Conservation (phyloP, 768 basidiomycete species). For the Suillus clintonianus region DNA sequence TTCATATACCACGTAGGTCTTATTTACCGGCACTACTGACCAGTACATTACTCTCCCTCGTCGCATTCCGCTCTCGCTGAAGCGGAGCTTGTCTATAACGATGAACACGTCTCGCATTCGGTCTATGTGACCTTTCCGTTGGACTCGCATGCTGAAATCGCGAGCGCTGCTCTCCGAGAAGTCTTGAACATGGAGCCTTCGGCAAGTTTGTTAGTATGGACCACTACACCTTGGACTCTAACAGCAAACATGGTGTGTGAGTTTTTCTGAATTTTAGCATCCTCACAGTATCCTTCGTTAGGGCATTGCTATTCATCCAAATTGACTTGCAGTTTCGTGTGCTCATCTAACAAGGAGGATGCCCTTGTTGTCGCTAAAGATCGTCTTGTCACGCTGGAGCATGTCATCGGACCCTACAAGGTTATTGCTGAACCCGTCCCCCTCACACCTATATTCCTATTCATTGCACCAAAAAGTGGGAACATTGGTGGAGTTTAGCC, state of each 20-base stretch:
- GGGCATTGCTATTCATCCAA: slow-evolving; percentile 90
- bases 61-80: slow-evolving; percentile 94
- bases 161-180: slow-evolving; percentile 28
- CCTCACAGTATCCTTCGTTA: slow-evolving; percentile 28
- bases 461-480: not conserved
- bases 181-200: slow-evolving; percentile 32
- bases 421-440: slow-evolving; percentile 15
- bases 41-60: slow-evolving; percentile 94
- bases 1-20: slow-evolving; percentile 50
- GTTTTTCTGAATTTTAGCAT: not conserved
- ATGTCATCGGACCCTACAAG: slow-evolving; percentile 21
- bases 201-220: slow-evolving; percentile 83
- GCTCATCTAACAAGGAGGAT: slow-evolving; percentile 24
- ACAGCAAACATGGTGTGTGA: slow-evolving; percentile 87
- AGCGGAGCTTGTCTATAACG: slow-evolving; percentile 89
- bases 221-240: slow-evolving; percentile 96
- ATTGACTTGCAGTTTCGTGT: slow-evolving; percentile 63
- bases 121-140: slow-evolving; percentile 83
- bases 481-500: no score
- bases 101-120: slow-evolving; percentile 85
- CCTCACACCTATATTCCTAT: not conserved
- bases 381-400: slow-evolving; percentile 40
- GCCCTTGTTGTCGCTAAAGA: slow-evolving; percentile 54
- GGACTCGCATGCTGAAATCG: slow-evolving; percentile 30
- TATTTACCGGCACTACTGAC: slow-evolving; percentile 84